Conservation (phyloP, 1,284 basidiomycete species). For the Cryptococcus deneoformans region DNA sequence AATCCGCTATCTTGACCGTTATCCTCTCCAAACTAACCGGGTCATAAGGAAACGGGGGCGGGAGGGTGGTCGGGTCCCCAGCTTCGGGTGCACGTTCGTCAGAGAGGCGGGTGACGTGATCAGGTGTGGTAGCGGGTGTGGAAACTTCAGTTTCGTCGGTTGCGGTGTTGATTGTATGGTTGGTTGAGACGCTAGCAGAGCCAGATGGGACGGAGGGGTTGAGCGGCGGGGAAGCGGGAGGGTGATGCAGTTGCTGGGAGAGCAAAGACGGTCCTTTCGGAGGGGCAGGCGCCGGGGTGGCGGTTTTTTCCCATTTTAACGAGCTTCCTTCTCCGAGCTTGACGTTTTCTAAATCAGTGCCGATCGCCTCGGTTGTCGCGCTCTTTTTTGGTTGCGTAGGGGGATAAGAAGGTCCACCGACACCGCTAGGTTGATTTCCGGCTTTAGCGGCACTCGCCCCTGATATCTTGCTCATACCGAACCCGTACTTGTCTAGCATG, state of each 20-base stretch:
- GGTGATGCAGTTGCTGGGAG: slow-evolving; percentile 66
- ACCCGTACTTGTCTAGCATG: slow-evolving; percentile 86
- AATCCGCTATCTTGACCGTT: slow-evolving; percentile 97
- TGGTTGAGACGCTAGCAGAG: slow-evolving; percentile 35
- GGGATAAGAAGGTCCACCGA: neutral
- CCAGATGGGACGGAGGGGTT: slow-evolving; percentile 10
- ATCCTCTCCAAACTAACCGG: slow-evolving; percentile 70
- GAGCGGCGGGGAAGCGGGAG: slow-evolving; percentile 21
- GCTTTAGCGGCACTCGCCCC: slow-evolving; percentile 25
- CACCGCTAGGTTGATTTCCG: slow-evolving; percentile 1
- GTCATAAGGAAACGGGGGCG: slow-evolving; percentile 58
- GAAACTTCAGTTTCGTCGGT: slow-evolving; percentile 51
- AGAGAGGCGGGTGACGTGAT: slow-evolving; percentile 36
- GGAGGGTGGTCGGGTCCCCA: slow-evolving; percentile 55
- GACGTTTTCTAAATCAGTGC: slow-evolving; percentile 61
- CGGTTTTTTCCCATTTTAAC: slow-evolving; percentile 58
- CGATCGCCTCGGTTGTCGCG: slow-evolving; percentile 57
- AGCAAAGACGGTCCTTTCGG: slow-evolving; percentile 70
- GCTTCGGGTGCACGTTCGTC: slow-evolving; percentile 51
- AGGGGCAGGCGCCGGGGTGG: slow-evolving; percentile 37
- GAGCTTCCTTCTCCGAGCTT: slow-evolving; percentile 54
- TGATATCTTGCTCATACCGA: slow-evolving; percentile 76
- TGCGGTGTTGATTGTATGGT: slow-evolving; percentile 42
- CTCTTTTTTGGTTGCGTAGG: slow-evolving; percentile 3
- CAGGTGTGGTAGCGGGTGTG: slow-evolving; percentile 27